Conservation (phyloP, 345 rosid species). For the Linum trigynum region DNA sequence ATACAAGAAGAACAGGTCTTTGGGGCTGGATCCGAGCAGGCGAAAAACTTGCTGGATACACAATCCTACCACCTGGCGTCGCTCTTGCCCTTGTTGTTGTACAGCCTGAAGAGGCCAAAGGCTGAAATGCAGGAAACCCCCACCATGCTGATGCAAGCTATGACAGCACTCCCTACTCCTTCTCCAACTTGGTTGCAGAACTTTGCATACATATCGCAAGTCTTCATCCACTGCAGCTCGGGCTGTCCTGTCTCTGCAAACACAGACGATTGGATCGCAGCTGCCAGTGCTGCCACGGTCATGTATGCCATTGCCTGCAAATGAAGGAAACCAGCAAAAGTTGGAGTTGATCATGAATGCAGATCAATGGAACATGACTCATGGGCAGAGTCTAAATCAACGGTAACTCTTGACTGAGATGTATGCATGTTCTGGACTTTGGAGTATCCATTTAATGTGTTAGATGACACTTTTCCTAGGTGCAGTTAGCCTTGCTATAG, state of each 20-base stretch:
- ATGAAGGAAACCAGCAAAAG: not conserved
- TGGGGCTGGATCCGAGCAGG: too few relatives aligned
- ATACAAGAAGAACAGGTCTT: too few relatives aligned
- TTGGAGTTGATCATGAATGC: not conserved
- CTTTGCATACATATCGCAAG: slow-evolving; percentile 68
- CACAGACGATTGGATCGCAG: slow-evolving; percentile 58
- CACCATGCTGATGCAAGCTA: slow-evolving; percentile 50
- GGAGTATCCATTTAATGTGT: not conserved
- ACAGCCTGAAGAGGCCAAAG: slow-evolving; percentile 75
- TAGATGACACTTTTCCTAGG: too few relatives aligned
- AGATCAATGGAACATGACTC: not conserved
- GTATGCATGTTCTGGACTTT: not conserved
- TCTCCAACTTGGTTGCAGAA: slow-evolving; percentile 66
- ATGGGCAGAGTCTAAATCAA: not conserved
- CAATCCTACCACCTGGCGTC: slow-evolving; percentile 23
- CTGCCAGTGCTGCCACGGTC: slow-evolving; percentile 61
- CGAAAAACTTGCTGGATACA: too few relatives aligned
- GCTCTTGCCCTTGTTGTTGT: slow-evolving; percentile 33
- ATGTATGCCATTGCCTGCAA: slow-evolving; percentile 72
- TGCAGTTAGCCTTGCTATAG: too few relatives aligned
- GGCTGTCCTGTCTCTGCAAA: slow-evolving; percentile 66
- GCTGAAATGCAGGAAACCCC: slow-evolving; percentile 58
- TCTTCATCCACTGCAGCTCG: slow-evolving; percentile 79
- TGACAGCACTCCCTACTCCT: slow-evolving; percentile 45
- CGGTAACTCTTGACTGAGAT: not conserved